Base-by-base conservation (phyloP, 2,329 filamentous ascomycete genomes). In the Phaeomoniella chlamydospora region DNA sequence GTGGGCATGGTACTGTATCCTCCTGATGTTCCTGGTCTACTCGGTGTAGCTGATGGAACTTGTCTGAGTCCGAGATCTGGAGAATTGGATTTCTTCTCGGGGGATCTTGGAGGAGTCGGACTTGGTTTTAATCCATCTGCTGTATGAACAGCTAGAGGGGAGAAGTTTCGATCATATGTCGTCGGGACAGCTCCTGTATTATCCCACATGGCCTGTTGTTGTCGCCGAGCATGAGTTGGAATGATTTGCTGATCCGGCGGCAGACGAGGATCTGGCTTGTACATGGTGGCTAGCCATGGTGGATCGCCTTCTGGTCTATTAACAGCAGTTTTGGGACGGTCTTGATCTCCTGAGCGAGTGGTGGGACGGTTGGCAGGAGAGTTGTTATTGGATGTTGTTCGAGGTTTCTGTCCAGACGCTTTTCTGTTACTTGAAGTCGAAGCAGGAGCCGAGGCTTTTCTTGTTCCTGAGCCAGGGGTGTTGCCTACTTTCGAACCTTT, bases 171-270 rank as follows among this genome's bases (percentile, higher is more conserved):
- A 59, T 94, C 87, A 53, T 94, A 94, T 16, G 80, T 69, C 40
- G 74, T 83, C 3, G 85, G 85, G 43, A 84, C 82, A 44, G 83
- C 85, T 43, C 87, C 87, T 56, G 94, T 84, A 47, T 77, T 82
- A 58, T 92, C 86, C 87, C 86, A 94, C 55, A 88, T 83, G 56
- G 94, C 86, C 61, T 94, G 88, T 55, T 90, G 83, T 56, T 96
- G 70, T 38, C 84, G 73, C 49, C 80, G 85, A 10, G 90, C 90
- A 43, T 96, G 86, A 0, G 90, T 96, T 1, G 90, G 90, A 9
- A 98, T 74, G 36, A 98, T 77, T 53, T 98, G 90, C 56, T 98
- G 83, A 42, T 98, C 90, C 0, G 86, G 90, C 4, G 90, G 90
- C 19, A 98, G 66, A 41, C 86, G 79, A 18, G 90, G 90, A 53